Conservation (phyloP, 352 stramenopile species). For the Globisporangium alternatum region DNA sequence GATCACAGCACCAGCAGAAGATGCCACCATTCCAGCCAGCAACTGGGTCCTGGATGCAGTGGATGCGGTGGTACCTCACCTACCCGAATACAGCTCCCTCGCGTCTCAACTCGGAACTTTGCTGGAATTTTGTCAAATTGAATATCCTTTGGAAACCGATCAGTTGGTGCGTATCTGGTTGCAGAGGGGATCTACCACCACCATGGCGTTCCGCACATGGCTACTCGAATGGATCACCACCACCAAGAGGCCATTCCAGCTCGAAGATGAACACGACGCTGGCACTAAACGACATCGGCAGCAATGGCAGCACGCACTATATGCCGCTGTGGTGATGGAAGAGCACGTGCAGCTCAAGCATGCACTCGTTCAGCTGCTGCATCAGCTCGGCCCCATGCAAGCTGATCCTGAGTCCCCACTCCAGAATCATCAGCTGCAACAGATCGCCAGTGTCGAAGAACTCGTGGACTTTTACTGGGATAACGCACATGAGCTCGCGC, state of each 20-base stretch:
- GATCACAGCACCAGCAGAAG: neutral
- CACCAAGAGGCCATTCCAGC: neutral
- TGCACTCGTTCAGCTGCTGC: conserved; percentile 26
- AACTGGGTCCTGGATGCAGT: conserved; percentile 22
- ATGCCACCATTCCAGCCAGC: conserved; percentile 4
- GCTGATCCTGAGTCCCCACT: neutral
- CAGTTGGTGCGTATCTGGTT: conserved; percentile 30
- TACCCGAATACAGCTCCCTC: conserved; percentile 45
- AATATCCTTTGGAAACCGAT: conserved; percentile 26
- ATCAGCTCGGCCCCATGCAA: conserved; percentile 10
- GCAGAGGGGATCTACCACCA: conserved; percentile 11
- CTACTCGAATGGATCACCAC: conserved; percentile 31
- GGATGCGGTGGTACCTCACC: conserved; percentile 35
- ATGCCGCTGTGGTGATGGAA: conserved; percentile 34
- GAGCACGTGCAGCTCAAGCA: conserved; percentile 22
- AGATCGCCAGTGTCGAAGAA: conserved; percentile 22
- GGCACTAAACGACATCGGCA: conserved; percentile 25
- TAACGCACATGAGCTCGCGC: conserved; percentile 28
- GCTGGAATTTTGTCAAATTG: conserved; percentile 26
- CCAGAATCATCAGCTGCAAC: neutral
- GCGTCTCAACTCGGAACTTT: conserved; percentile 27
- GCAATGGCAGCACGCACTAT: conserved; percentile 34
- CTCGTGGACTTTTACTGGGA: conserved; percentile 46
- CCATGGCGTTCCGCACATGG: conserved; percentile 33
- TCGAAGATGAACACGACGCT: neutral